Evolutionary conservation across 139 green algal genomes (phyloP), one percentile per base, ranked within the genome.

Genomic region (Picochlorum sp.): DNA sequence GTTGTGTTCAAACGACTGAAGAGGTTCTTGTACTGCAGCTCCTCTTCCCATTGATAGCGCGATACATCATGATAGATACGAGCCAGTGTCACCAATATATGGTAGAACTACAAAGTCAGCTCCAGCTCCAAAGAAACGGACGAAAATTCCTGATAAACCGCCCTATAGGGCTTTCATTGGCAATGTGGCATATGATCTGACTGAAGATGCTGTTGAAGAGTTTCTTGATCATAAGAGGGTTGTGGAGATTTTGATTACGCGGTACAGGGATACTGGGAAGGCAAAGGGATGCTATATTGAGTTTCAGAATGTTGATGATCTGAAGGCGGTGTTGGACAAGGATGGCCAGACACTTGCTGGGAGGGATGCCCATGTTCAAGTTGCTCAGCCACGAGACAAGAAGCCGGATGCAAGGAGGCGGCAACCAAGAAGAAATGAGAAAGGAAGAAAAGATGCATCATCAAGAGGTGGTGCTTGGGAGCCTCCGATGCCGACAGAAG

Each of bases 281-380:
- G 59, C 77, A 20, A 77, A 77, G 49, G 76, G 70, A 9, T 70
- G 49, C 20, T 83, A 84, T 71, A 77, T 84, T 41, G 77, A 84
- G 49, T 84, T 84, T 66, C 66, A 16, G 13, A 67, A 55, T 10
- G 21, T 45, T 7, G 57, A 61, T 1, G 44, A 73, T 23, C 55
- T 76, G 34, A 50, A 62, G 9, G 52, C 65, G 41, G 63, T 64
- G 26, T 62, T 76, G 44, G 57, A 23, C 4, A 23, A 30, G 1
- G 44, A 70, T 57, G 69, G 69, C 26, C 47, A 51, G 26, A 34
- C 52, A 4, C 50, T 83, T 21, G 3, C 73, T 49, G 65, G 76
- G 4, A 63, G 76, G 18, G 28, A 65, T n/a, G 16, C 82, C 2
- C 44, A 60, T 31, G 60, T 83, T 13, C 64, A 82, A 31, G 56